A percentile compares a stretch with the other conserved stretches of the same genome.
These are phyloP conservation scores for Rhodotorula toruloides DNA, from an alignment of 768 basidiomycete genomes.

Conservation along the genomic window DNA sequence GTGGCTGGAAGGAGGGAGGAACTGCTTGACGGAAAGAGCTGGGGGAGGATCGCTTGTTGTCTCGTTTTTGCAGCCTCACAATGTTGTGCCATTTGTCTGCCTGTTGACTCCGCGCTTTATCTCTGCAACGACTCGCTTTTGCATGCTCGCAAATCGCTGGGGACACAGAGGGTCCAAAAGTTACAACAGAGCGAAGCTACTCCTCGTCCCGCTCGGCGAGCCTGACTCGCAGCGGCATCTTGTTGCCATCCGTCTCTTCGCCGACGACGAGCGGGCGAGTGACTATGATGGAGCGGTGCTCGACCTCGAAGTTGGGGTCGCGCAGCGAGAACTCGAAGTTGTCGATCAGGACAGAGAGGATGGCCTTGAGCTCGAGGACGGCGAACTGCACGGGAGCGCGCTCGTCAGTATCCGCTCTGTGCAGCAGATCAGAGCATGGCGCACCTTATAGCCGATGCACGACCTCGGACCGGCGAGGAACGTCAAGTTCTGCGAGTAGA, in stretches of 20 bases:
- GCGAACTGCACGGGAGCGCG: not conserved
- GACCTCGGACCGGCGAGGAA: constrained; percentile 30
- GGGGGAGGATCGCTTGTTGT: too few species aligned
- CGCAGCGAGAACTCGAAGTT: constrained; percentile 24
- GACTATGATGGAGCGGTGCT: constrained; percentile 28
- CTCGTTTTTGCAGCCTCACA: too few species aligned
- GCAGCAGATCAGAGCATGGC: not conserved
- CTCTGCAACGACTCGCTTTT: too few species aligned
- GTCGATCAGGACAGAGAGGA: constrained; percentile 35
- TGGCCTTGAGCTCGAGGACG: constrained; percentile 3
- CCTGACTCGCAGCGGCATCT: constrained; percentile 30
- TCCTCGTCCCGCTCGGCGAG: constrained; percentile 14
- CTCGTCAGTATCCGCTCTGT: too few species aligned
- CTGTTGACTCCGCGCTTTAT: too few species aligned
- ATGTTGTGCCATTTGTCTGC: too few species aligned
- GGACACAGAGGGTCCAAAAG: not conserved
- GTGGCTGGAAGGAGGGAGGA: too few species aligned
- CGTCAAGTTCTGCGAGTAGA: constrained; percentile 51
- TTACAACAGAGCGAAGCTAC: not conserved
- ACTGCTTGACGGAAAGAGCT: too few species aligned
- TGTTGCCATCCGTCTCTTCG: constrained; percentile 19
- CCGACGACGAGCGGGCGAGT: constrained; percentile 27
- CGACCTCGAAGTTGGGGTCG: constrained; percentile 12
- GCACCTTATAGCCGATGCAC: constrained; percentile 31
- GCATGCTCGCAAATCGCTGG: not conserved